Percentiles rank a stretch among this genome's conserved stretches.
Evolutionary conservation across 2,329 filamentous ascomycete genomes (phyloP).

Genomic region (Fusarium heterosporum): DNA sequence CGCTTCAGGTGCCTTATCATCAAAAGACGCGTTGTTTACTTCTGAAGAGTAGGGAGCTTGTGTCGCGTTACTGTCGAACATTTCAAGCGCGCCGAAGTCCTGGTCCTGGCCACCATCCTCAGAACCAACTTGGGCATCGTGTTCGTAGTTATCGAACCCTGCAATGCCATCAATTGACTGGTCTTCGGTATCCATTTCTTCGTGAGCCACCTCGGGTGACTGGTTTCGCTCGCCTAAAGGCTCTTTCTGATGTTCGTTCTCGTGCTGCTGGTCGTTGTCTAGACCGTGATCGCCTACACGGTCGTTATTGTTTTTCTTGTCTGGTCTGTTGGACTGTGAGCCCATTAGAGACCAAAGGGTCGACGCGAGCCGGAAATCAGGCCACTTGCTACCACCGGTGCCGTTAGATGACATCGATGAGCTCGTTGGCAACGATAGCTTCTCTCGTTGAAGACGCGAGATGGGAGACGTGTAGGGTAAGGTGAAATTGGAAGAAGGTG

Average conservation of each 20-base stretch:
- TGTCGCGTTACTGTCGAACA: conserved; percentile 55
- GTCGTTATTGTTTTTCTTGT: conserved; percentile 40
- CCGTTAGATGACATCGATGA: conserved; percentile 47
- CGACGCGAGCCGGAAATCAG: conserved; percentile 51
- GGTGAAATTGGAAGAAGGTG: conserved; percentile 38
- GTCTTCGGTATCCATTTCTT: conserved; percentile 43
- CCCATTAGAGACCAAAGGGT: conserved; percentile 48
- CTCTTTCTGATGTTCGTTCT: conserved; percentile 31
- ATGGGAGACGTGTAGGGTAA: conserved; percentile 44
- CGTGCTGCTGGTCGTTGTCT: conserved; percentile 34
- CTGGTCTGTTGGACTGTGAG: conserved; percentile 45
- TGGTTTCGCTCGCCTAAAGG: conserved; percentile 30
- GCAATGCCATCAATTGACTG: conserved; percentile 44
- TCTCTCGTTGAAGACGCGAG: conserved; percentile 31
- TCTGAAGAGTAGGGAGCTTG: conserved; percentile 50
- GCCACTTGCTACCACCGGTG: conserved; percentile 48
- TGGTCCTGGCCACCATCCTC: conserved; percentile 43
- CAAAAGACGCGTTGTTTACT: conserved; percentile 26
- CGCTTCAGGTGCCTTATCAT: conserved; percentile 47
- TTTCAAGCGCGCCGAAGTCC: conserved; percentile 53
- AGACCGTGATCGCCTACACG: conserved; percentile 34
- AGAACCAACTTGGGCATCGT: conserved; percentile 41
- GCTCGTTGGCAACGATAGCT: conserved; percentile 35
- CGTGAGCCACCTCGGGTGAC: conserved; percentile 23
- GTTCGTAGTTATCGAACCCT: conserved; percentile 44